Base-by-base conservation (phyloP, 805 yeast genomes). In the Lachancea cidri region DNA sequence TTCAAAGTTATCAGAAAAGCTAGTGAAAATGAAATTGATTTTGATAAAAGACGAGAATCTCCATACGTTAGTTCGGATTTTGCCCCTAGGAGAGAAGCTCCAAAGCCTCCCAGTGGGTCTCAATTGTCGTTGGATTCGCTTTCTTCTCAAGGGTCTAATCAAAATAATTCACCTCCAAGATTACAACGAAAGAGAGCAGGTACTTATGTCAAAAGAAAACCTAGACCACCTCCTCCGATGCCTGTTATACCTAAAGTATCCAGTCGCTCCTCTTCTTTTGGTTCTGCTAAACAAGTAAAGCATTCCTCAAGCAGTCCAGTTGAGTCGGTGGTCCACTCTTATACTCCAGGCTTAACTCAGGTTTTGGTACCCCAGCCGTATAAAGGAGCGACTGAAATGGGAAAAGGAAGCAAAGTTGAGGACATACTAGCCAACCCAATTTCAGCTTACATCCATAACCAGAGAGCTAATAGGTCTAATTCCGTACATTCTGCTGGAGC, bases 1-100 rank as follows among this genome's bases (percentile, higher is more conserved):
- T 86, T 86, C 57, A 71, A 82, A 44, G 81, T 86, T 1, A 72
- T 86, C 6, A 65, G 89, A 24, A 73, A 72, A 7, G 74, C 77
- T 17, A 77, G 74, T n/a, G 76, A 74, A 11, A 68, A 74, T 25
- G 95, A 84, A 53, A 86, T 86, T 45, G 88, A 88, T 59, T 86
- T 86, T 55, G 93, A 86, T 52, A 78, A 83, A 50, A 70, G 87
- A 38, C 65, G 95, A 33, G 78, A 77, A 35, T 81, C 95, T 0
- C 94, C 95, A 1, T 84, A 75, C 53, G 78, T 67, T 15, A 57
- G 65, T 15, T 72, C 80, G 1, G 74, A 68, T 42, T 66, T 84
- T 17, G 77, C 83, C 7, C 93, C 95, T 0, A 74, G 71, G 43
- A 66, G 95, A 52, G 77, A 72, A 9, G 83, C 87, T 0, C 88